Evolutionary conservation across 2,329 filamentous ascomycete genomes (phyloP).

Genomic region (Colletotrichum plurivorum): DNA sequence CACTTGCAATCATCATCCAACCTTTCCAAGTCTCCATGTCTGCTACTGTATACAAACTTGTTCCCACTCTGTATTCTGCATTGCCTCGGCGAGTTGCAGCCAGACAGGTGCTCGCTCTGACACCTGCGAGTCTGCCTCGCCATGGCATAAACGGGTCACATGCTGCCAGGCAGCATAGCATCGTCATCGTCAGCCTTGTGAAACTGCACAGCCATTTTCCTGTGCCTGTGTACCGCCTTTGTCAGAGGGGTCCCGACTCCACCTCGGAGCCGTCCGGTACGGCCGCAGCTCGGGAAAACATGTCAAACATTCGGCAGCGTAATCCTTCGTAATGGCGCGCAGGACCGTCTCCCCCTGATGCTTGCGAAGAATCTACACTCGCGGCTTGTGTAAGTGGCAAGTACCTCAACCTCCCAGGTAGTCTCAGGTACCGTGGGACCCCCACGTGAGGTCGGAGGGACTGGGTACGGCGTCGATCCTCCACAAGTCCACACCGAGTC

Average conservation of each 20-base stretch:
- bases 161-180: neutral
- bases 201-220: constrained; percentile 7
- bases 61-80: too few species aligned
- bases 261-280: constrained; percentile 17
- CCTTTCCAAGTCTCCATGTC: neutral
- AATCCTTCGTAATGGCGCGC: constrained; percentile 23
- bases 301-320: constrained; percentile 6
- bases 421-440: too few species aligned
- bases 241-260: constrained; percentile 16
- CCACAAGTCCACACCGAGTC: constrained; percentile 35
- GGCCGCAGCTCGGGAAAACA: constrained; percentile 4
- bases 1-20: neutral
- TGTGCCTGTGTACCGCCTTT: neutral
- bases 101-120: neutral
- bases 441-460: constrained; percentile 17
- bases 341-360: neutral
- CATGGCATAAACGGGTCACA: neutral
- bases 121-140: neutral
- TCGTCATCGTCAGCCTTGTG: constrained; percentile 6
- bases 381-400: neutral
- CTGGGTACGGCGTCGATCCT: constrained; percentile 37
- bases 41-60: too few species aligned
- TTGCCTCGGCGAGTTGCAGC: too few species aligned
- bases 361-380: neutral
- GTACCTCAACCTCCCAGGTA: neutral